Evolutionary conservation across 345 rosid species (phyloP), one percentile per base, ranked within the genome.

Genomic region (Populus euphratica): DNA sequence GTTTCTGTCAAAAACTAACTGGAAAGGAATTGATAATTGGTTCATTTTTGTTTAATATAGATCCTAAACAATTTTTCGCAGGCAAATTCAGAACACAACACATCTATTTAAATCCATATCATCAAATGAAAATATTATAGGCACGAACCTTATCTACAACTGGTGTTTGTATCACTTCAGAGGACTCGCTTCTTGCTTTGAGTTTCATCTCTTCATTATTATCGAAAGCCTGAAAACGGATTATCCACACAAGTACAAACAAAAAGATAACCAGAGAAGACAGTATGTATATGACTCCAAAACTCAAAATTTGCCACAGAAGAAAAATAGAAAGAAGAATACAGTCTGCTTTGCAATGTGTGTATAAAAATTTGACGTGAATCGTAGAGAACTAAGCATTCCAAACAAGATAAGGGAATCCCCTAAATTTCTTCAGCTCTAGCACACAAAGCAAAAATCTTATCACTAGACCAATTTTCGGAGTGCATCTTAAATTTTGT

Each of bases 131-230:
- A 59, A n/a, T 9, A n/a, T 5, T 59, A 8, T 23, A 63, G 36
- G 11, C 63, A 74, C 66, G 49, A 49, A 96, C 99, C 94, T 88
- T 96, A 80, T 93, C 99, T 16, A 77, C 84, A 68, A 82, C 84
- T 13, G 92, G 93, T 69, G 86, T 88, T 50, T 68, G 88, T 73
- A 82, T 83, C 81, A 85, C 89, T 80, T 89, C 97, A 76, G 88
- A 83, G 41, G 88, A 70, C 71, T 90, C 98, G 84, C 91, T 87
- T 87, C 88, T 91, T 81, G 94, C 87, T 88, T 84, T 87, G 78
- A 82, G 87, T 80, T 79, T 93, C 88, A 84, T 82, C 82, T 90
- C 93, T 80, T 93, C 98, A 72, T 93, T 92, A 83, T 88, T 85
- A 77, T 92, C 94, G 49, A 78, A 69, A 39, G 93, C 87, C 99